Evolutionary conservation across 2,329 filamentous ascomycete genomes (phyloP).

Genomic region (Hypocrella siamensis): DNA sequence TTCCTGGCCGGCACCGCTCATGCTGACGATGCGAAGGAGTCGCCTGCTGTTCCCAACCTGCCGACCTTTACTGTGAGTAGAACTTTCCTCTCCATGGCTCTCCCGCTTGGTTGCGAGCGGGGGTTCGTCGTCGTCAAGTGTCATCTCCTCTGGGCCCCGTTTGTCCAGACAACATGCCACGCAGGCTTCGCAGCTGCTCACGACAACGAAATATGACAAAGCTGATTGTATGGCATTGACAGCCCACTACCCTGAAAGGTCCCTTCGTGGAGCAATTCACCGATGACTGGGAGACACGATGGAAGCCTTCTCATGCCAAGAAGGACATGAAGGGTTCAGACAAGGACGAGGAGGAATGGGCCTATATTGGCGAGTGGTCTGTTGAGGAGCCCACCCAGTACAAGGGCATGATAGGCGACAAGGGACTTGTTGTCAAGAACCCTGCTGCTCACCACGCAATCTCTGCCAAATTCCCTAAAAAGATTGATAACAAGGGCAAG

Average conservation of each 20-base stretch:
- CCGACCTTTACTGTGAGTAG: constrained; percentile 76
- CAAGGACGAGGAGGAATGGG: constrained; percentile 34
- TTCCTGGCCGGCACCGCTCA: constrained; percentile 54
- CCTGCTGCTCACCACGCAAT: constrained; percentile 96
- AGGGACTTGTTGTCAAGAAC: constrained; percentile 97
- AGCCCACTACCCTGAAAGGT: constrained; percentile 81
- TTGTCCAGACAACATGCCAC: too few species aligned
- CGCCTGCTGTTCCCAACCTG: constrained; percentile 46
- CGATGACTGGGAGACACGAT: constrained; percentile 84
- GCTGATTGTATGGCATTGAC: too few species aligned
- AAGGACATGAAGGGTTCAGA: constrained; percentile 65
- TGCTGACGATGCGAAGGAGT: constrained; percentile 50
- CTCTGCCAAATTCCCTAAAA: constrained; percentile 94
- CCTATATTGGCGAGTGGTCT: constrained; percentile 50
- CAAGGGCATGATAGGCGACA: constrained; percentile 89
- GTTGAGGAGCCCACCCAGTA: constrained; percentile 86
- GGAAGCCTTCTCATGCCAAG: constrained; percentile 93
- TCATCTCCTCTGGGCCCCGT: too few species aligned
- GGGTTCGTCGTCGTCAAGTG: background rate
- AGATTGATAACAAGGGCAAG: constrained; percentile 95
- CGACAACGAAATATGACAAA: too few species aligned
- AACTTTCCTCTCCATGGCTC: background rate
- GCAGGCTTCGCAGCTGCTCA: too few species aligned
- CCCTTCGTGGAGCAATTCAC: constrained; percentile 98
- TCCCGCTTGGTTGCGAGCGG: background rate